Percentiles rank a stretch among this genome's conserved stretches.
Evolutionary conservation across 2,329 filamentous ascomycete genomes (phyloP).

Genomic region (Talaromyces funiculosus): DNA sequence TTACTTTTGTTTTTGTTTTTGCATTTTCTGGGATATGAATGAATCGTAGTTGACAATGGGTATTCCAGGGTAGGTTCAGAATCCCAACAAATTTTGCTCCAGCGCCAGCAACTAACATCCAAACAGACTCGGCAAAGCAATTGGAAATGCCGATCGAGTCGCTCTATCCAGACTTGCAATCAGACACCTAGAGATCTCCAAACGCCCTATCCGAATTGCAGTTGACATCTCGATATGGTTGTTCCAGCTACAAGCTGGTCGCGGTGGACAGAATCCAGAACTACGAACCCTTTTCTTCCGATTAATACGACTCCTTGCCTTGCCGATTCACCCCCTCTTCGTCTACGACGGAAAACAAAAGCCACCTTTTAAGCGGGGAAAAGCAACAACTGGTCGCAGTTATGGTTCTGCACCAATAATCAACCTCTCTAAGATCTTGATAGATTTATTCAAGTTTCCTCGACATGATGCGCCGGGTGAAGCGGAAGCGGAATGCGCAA

Average conservation of each 20-base stretch:
- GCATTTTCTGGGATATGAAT: not conserved
- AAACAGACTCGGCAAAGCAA: conserved; percentile 77
- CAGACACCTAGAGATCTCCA: conserved; percentile 64
- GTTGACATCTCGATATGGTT: conserved; percentile 97
- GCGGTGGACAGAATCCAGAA: conserved; percentile 83
- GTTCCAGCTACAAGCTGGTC: conserved; percentile 81
- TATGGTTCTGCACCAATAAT: conserved; percentile 60
- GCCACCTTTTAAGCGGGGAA: conserved; percentile 82
- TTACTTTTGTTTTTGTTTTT: too few species aligned
- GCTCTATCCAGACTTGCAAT: conserved; percentile 78
- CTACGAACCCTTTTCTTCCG: conserved; percentile 90
- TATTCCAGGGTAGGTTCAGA: conserved; percentile 11
- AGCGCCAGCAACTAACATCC: not conserved
- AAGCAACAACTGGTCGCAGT: conserved; percentile 48
- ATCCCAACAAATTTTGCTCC: not conserved
- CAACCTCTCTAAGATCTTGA: conserved; percentile 73
- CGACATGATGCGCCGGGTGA: conserved; percentile 86
- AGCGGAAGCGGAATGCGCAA: conserved; percentile 90
- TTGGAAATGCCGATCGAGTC: conserved; percentile 72
- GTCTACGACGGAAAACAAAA: conserved; percentile 86
- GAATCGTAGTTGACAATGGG: conserved; percentile 8
- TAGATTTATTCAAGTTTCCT: conserved; percentile 78
- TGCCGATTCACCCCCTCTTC: conserved; percentile 80
- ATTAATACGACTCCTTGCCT: conserved; percentile 66
- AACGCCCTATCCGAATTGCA: conserved; percentile 73